phyloP scores from a whole-genome alignment of 441 rosid genomes.

The Manihot esculenta region DNA sequence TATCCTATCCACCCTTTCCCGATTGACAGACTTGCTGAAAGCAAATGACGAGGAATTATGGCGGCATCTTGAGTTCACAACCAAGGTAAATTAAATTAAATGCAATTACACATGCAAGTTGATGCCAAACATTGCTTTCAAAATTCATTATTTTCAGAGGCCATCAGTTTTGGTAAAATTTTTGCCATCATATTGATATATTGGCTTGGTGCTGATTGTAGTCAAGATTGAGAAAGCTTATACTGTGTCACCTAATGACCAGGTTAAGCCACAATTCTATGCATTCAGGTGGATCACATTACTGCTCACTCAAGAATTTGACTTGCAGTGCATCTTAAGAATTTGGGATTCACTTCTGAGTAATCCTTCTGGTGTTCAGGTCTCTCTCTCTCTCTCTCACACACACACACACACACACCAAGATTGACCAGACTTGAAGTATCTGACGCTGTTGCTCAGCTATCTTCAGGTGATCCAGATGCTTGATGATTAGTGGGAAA shows the following conservation, averaged over 20 bases:
- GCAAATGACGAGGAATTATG: constrained; percentile 61
- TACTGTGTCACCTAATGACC: constrained; percentile 20
- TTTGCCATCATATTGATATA: background rate
- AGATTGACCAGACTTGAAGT: background rate
- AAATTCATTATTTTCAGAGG: no score
- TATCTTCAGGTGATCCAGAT: background rate
- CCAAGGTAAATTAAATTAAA: constrained; percentile 37
- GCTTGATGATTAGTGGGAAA: background rate
- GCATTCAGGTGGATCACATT: constrained; percentile 81
- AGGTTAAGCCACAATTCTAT: constrained; percentile 74
- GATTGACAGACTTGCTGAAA: constrained; percentile 53
- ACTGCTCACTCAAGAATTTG: constrained; percentile 71
- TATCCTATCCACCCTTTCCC: constrained; percentile 59
- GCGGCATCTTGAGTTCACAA: constrained; percentile 63
- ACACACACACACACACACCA: background rate
- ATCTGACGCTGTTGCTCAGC: background rate
- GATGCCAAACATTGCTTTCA: background rate
- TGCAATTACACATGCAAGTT: background rate
- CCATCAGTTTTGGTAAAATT: no score
- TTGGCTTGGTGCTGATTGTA: background rate
- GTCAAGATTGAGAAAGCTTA: background rate
- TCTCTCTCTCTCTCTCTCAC: constrained; percentile 25
- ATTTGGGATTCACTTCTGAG: constrained; percentile 78
- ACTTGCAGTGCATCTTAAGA: constrained; percentile 54
- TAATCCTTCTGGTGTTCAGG: constrained; percentile 66